Base-by-base conservation (phyloP, 2,329 filamentous ascomycete species). In the Ophiostoma australiae region DNA sequence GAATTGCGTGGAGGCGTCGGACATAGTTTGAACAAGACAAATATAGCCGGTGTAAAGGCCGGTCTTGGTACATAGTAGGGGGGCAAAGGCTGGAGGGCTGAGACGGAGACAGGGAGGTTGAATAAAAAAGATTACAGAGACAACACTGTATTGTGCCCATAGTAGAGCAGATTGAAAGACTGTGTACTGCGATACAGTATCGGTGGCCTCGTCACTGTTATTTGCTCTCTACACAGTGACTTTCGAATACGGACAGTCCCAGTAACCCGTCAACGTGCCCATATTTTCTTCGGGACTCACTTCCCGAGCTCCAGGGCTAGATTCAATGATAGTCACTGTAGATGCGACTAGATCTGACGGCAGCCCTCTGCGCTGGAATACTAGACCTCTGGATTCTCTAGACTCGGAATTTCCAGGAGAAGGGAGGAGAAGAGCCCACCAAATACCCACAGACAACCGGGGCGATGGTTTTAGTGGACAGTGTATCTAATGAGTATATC, bases 1-100 rank as follows among this genome's bases (percentile, higher is more conserved):
- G 6, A 52, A 15, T 20, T 20, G 48, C 48, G 27, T 31, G 48
- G 48, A 52, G 48, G 52, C n/a, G n/a, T 15, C n/a, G 52, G 52
- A 4, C 23, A 58, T 10, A 31, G 52, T 27, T 58, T 58, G 52
- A 58, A 27, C n/a, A 15, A 58, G 52, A 58, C 52, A 63, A 27
- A 33, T 33, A 35, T 33, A 33, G 58, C 58, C 58, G 58, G 58
- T 63, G n/a, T 63, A 63, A 63, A 63, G 58, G 58, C 58, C 58
- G 58, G 27, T 35, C 8, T n/a, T n/a, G 20, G 23, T n/a, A n/a
- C n/a, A n/a, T n/a, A n/a, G n/a, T 27, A 23, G n/a, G 4, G 10
- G 5, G 52, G 31, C 52, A 58, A 58, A 58, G 52, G 17, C 52
- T n/a, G 48, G 23, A 27, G 23, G 52, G 27, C 52, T 52, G 23